Evolutionary conservation across 148 eudicot species (phyloP), one percentile per base, ranked within the genome.

Genomic region (Amaranthus hypochondriacus): DNA sequence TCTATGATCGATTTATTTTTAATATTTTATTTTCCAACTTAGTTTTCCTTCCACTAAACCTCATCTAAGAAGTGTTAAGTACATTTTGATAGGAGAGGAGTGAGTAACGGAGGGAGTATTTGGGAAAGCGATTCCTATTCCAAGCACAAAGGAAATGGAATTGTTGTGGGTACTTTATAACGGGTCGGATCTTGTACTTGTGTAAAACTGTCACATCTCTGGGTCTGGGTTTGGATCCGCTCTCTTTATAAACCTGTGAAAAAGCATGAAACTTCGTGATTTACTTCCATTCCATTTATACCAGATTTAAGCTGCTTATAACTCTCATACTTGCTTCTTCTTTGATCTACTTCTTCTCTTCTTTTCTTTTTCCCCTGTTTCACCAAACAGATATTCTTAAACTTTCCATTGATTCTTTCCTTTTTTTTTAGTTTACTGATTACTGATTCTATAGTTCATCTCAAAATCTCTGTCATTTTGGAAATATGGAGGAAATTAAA

Each of bases 171-270:
- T 73, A 79, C 77, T 70, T 82, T 81, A 68, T 78, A 66, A 82
- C 77, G 87, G 87, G 85, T 83, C 76, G 83, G 79, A 81, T 86
- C 79, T 86, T 80, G 79, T 80, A 78, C 86, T 86, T 72, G 7
- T 71, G 64, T 48, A 71, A 81, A 84, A 81, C 75, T 77, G 82
- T 83, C 90, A 72, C 87, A 84, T 89, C 87, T 80, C 69, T 66
- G 56, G 39, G 39, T 28, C 39, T 18, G 39, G 5, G 6, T 75
- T 84, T 79, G 78, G 71, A 80, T 84, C 73, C 83, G 79, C 76
- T 74, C 73, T 81, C 79, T 65, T 76, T 50, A 71, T 79, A 74
- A 74, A 80, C 80, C 80, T 74, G 61, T 70, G 77, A 75, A 69
- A 69, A 81, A 79, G 76, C 84, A 74, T 84, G 78, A 71, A 70